Percentiles rank a stretch among this genome's conserved stretches.
Conservation (phyloP, 176 grass and related monocot species). For the Tillandsia leiboldiana region DNA sequence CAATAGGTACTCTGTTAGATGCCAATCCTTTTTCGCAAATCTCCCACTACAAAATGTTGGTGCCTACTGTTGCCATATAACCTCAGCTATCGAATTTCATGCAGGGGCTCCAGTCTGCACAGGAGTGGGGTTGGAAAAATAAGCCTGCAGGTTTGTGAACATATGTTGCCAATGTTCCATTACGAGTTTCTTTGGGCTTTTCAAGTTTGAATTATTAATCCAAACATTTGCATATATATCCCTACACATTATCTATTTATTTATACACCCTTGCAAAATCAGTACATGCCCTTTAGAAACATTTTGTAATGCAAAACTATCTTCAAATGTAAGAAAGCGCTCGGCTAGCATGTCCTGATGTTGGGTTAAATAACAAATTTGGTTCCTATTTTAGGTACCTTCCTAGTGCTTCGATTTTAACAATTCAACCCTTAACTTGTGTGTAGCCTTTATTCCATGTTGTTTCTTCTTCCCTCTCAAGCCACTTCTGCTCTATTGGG, state of each 20-base stretch:
- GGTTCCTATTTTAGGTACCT: no score
- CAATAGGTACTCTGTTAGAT: slow-evolving; percentile 51
- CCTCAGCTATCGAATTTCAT: slow-evolving; percentile 1
- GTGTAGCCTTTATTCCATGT: background rate
- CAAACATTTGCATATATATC: background rate
- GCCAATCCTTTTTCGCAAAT: slow-evolving; percentile 12
- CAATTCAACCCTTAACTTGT: no score
- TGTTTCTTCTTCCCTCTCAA: background rate
- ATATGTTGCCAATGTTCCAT: background rate
- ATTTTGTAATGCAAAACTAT: no score
- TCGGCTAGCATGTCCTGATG: no score
- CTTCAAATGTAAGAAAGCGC: no score
- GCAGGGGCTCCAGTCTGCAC: slow-evolving; percentile 66
- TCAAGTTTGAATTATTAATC: background rate
- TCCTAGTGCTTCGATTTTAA: no score
- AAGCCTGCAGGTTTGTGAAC: slow-evolving; percentile 41
- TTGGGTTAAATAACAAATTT: no score
- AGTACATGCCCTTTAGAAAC: no score
- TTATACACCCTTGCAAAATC: no score
- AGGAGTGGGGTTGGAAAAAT: slow-evolving; percentile 79
- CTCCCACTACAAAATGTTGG: slow-evolving; percentile 12
- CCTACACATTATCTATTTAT: no score
- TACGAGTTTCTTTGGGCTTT: background rate
- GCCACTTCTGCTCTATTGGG: background rate
- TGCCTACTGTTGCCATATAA: background rate